Conservation (phyloP, 78 protist species). For the Speleostelium caveatum region DNA sequence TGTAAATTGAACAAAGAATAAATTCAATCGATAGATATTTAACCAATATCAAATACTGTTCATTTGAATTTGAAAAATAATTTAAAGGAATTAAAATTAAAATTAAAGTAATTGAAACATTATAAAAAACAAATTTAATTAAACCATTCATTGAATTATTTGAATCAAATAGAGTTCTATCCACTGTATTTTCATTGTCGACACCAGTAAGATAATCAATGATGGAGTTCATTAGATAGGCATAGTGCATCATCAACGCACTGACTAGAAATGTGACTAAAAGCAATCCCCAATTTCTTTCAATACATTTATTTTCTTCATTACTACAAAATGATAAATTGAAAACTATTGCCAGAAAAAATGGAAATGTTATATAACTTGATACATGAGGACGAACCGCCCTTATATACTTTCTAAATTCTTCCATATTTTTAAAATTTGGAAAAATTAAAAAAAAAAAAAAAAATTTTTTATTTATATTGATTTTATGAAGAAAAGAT, state of each 20-base stretch:
- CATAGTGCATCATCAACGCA: neutral
- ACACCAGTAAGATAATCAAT: slow-evolving; percentile 3
- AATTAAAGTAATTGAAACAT: neutral
- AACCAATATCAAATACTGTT: neutral
- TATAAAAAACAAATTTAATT: neutral
- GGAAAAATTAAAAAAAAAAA: neutral
- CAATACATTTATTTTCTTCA: neutral
- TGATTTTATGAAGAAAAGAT: too few species aligned
- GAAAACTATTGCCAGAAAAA: neutral
- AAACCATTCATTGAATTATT: slow-evolving; percentile 1
- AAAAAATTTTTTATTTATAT: too few species aligned
- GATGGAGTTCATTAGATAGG: neutral
- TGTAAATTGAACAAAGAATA: neutral
- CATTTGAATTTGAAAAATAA: neutral
- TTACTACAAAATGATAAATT: neutral
- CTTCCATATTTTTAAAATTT: neutral
- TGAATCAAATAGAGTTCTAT: slow-evolving; percentile 9
- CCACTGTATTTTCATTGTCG: slow-evolving; percentile 4
- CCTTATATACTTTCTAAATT: neutral
- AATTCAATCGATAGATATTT: neutral
- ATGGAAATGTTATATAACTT: neutral
- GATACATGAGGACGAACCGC: neutral
- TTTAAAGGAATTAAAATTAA: neutral
- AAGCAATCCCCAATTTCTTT: neutral
- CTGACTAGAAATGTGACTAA: neutral